Conservation (phyloP, 192 early-diverging fungal genomes). For the Spinellus fusiger region DNA sequence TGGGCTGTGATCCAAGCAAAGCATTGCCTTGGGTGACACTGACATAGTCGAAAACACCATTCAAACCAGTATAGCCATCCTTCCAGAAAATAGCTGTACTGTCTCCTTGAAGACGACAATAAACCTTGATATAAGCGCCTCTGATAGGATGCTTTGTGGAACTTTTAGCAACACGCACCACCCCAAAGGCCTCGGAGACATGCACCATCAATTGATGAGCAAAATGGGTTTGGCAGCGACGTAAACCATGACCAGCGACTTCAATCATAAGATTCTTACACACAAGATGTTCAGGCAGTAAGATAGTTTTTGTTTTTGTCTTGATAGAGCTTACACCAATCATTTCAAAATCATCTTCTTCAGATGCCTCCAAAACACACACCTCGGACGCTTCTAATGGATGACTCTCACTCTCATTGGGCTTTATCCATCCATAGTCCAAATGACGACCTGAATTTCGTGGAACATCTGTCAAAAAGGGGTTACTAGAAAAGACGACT, state of each 20-base stretch:
- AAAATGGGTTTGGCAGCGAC: slow-evolving; percentile 36
- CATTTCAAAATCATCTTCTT: not conserved
- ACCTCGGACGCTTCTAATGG: not conserved
- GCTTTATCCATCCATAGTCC: slow-evolving; percentile 33
- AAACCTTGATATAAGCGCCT: slow-evolving; percentile 47
- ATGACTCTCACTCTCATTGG: slow-evolving; percentile 29
- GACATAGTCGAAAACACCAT: slow-evolving; percentile 45
- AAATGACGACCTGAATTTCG: not conserved
- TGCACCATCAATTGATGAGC: slow-evolving; percentile 36
- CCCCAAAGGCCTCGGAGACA: slow-evolving; percentile 31
- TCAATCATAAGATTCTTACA: slow-evolving; percentile 21
- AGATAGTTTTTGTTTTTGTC: not conserved
- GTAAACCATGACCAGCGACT: slow-evolving; percentile 21
- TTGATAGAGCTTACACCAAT: not conserved
- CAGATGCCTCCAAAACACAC: not conserved
- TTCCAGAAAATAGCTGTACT: slow-evolving; percentile 40
- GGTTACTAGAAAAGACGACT: slow-evolving; percentile 41
- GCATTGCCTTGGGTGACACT: slow-evolving; percentile 34
- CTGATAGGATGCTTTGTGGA: slow-evolving; percentile 26
- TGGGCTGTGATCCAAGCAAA: not conserved
- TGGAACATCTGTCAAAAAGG: slow-evolving; percentile 22
- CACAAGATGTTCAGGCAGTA: not conserved
- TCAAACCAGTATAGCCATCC: slow-evolving; percentile 45
- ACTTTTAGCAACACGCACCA: slow-evolving; percentile 29
- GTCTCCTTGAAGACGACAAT: slow-evolving; percentile 28